Evolutionary conservation across 352 stramenopile species (phyloP).

Genomic region (Aphanomyces stellatus): DNA sequence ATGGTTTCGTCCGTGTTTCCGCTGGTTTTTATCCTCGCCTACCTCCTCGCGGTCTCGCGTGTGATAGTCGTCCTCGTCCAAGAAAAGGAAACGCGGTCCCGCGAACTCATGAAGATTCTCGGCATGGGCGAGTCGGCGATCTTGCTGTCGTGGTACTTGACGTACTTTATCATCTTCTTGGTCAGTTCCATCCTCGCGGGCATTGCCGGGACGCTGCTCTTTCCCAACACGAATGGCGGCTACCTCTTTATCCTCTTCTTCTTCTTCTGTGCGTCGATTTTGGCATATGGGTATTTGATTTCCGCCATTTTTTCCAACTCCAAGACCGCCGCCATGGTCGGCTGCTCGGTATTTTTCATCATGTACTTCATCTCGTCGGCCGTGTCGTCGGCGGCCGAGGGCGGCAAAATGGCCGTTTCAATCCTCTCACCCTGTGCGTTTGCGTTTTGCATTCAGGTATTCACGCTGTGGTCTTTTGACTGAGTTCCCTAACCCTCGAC

Average conservation of each 20-base stretch:
- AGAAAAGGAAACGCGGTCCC: conserved; percentile 60
- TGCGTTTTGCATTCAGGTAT: conserved; percentile 37
- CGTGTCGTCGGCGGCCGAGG: conserved; percentile 25
- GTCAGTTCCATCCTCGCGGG: conserved; percentile 30
- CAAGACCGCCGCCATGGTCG: conserved; percentile 13
- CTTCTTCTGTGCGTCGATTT: conserved; percentile 25
- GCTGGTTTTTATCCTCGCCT: conserved; percentile 88
- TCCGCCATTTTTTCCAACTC: conserved; percentile 30
- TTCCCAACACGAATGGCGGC: conserved; percentile 16
- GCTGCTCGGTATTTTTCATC: conserved; percentile 32
- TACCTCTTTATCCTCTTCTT: conserved; percentile 31
- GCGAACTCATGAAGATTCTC: conserved; percentile 67
- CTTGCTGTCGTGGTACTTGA: conserved; percentile 19
- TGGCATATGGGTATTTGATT: conserved; percentile 39
- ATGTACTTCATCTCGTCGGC: neutral
- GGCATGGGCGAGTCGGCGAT: conserved; percentile 27
- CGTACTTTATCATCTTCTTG: conserved; percentile 21
- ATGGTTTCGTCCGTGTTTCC: conserved; percentile 68
- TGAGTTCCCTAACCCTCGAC: neutral
- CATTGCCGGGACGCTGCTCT: conserved; percentile 23
- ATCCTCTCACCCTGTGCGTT: conserved; percentile 29
- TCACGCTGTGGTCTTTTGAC: conserved; percentile 30
- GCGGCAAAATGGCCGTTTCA: conserved; percentile 22
- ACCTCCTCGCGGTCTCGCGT: conserved; percentile 87
- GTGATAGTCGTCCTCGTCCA: conserved; percentile 80